A percentile compares a stretch with the other conserved stretches of the same genome.
phyloP scores from a whole-genome alignment of 495 filamentous ascomycete species.

The Zalerion maritima region DNA sequence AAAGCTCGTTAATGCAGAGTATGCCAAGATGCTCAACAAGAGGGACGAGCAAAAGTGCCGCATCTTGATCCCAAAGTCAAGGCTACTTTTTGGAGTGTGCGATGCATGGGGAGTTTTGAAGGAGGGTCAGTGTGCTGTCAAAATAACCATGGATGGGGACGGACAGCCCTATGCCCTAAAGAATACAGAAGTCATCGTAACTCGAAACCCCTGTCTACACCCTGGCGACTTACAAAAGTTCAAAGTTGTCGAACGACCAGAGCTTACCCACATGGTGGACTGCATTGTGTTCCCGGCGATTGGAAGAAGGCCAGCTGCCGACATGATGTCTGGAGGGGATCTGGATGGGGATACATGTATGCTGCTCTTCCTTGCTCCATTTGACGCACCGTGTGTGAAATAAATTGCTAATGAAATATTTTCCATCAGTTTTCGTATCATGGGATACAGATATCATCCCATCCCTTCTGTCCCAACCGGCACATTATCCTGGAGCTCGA shows the following conservation, averaged over 20 bases:
- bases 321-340: slow-evolving; percentile 41
- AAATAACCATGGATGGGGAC: slow-evolving; percentile 27
- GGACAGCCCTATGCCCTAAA: slow-evolving; percentile 24
- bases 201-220: slow-evolving; percentile 37
- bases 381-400: neutral
- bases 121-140: slow-evolving; percentile 30
- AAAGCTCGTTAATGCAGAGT: slow-evolving; percentile 24
- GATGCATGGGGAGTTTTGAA: slow-evolving; percentile 31
- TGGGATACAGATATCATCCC: slow-evolving; percentile 38
- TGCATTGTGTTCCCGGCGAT: slow-evolving; percentile 36
- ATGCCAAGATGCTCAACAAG: slow-evolving; percentile 33
- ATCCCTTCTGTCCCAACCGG: slow-evolving; percentile 24
- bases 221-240: slow-evolving; percentile 40
- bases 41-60: slow-evolving; percentile 28
- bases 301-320: slow-evolving; percentile 32
- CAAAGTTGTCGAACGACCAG: slow-evolving; percentile 23
- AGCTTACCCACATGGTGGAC: slow-evolving; percentile 31
- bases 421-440: slow-evolving; percentile 31
- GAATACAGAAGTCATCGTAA: slow-evolving; percentile 30
- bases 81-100: slow-evolving; percentile 34
- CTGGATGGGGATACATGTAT: slow-evolving; percentile 37
- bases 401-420: slow-evolving; percentile 2
- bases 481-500: slow-evolving; percentile 30
- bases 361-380: slow-evolving; percentile 2
- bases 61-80: slow-evolving; percentile 30